A percentile compares a stretch with the other conserved stretches of the same genome.
Conservation (phyloP, 2,329 filamentous ascomycete genomes). For the Colletotrichum coccodes region DNA sequence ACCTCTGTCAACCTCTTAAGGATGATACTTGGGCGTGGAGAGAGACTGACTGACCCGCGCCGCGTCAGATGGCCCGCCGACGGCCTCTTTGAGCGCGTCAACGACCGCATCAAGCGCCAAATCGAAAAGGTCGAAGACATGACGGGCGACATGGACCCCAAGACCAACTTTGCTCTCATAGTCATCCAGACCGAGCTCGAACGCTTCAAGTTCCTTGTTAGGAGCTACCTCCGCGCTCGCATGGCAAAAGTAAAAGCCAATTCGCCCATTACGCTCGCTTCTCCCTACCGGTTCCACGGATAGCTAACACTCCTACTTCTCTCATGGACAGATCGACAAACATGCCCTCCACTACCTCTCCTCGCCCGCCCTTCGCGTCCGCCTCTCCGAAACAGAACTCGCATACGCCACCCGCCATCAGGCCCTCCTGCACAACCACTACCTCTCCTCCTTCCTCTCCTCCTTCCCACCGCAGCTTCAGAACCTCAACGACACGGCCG, state of each 20-base stretch:
- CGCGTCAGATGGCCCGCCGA: conserved; percentile 69
- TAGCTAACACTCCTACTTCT: not conserved
- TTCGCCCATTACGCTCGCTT: not conserved
- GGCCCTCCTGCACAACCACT: conserved; percentile 84
- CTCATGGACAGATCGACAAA: conserved; percentile 72
- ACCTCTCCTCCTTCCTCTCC: conserved; percentile 83
- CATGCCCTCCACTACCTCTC: conserved; percentile 80
- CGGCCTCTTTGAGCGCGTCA: conserved; percentile 83
- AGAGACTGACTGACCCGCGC: not conserved
- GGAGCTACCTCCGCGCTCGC: conserved; percentile 84
- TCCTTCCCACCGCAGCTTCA: conserved; percentile 84
- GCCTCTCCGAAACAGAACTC: conserved; percentile 81
- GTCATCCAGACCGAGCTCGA: conserved; percentile 97
- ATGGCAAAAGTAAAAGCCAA: conserved; percentile 77
- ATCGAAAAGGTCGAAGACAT: conserved; percentile 79
- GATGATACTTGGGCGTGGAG: not conserved
- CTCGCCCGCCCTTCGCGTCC: conserved; percentile 60
- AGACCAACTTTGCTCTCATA: conserved; percentile 91
- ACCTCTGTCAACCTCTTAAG: not conserved
- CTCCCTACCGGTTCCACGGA: not conserved
- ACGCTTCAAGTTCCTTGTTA: conserved; percentile 89
- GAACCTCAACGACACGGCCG: conserved; percentile 89
- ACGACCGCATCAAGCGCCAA: conserved; percentile 75
- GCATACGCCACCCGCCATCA: conserved; percentile 89
- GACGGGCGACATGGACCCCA: conserved; percentile 87